Evolutionary conservation across 73 alveolate species (phyloP), one percentile per base, ranked within the genome.

Genomic region (Uronychia setigera): DNA sequence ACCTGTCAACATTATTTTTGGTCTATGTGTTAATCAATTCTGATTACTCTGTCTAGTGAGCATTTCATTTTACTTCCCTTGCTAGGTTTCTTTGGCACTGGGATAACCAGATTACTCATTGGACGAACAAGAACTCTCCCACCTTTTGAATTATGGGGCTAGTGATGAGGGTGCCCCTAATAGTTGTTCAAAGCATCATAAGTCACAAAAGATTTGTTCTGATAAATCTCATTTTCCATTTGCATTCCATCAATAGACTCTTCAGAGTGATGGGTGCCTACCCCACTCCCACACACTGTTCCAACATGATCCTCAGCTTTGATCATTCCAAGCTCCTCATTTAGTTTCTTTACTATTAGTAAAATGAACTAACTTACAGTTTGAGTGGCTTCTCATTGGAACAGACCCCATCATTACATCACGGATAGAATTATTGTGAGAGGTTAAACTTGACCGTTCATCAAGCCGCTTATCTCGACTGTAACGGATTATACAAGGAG

Each of bases 261-360:
- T 19, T 46, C 67, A 11, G 5, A 46, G 67, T n/a, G n/a, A n/a
- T 46, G 67, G 67, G 67, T 46, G 67, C 5, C 67, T 46, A 46
- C 67, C 67, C 67, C 67, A 19, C 67, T 46, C 5, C 5, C 67
- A 11, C 19, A 5, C 19, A 11, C 67, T 46, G n/a, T 19, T 46
- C 67, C 19, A 46, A n/a, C n/a, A n/a, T n/a, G n/a, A n/a, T n/a
- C n/a, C n/a, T n/a, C n/a, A n/a, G n/a, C n/a, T n/a, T n/a, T n/a
- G n/a, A n/a, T n/a, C n/a, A n/a, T n/a, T n/a, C 67, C 67, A 46
- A 46, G 67, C 67, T 46, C 67, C 67, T 46, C 67, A 46, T 5
- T 46, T 5, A 46, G 19, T 46, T 46, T 46, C 19, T 46, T 46
- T 19, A 46, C 67, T 46, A 46, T 5, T n/a, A n/a, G n/a, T n/a